phyloP scores from a whole-genome alignment of 1,139 yeast species.

The Suhomyces yuchorum region DNA sequence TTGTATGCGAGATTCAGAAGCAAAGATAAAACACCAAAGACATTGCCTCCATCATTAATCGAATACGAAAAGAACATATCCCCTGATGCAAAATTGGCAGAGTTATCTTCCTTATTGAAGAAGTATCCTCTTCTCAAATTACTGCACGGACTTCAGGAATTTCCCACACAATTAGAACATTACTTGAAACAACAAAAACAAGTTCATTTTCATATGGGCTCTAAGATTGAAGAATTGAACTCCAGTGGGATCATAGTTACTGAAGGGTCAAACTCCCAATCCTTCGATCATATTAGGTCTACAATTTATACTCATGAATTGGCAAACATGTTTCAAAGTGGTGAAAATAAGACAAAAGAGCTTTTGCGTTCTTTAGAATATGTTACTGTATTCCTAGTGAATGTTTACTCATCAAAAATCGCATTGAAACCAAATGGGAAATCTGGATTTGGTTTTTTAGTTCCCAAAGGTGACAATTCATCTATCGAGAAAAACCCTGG shows the following conservation, averaged over 20 bases:
- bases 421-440: conserved; percentile 45
- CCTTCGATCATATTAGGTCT: conserved; percentile 57
- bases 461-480: conserved; percentile 55
- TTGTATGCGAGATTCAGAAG: conserved; percentile 21
- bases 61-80: conserved; percentile 38
- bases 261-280: conserved; percentile 6
- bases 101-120: conserved; percentile 39
- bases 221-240: conserved; percentile 26
- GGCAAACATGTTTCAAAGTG: conserved; percentile 20
- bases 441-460: conserved; percentile 85
- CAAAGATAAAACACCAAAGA: conserved; percentile 13
- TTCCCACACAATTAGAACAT: conserved; percentile 46
- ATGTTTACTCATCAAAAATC: conserved; percentile 44
- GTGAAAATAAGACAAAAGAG: neutral
- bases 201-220: conserved; percentile 37
- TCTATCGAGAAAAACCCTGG: conserved; percentile 48
- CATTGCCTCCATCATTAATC: conserved; percentile 1
- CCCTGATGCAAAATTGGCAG: conserved; percentile 39
- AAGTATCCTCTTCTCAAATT: conserved; percentile 56
- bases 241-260: conserved; percentile 17
- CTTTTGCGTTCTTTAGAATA: conserved; percentile 37
- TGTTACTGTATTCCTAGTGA: conserved; percentile 60
- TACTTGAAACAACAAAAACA: conserved; percentile 40
- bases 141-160: conserved; percentile 53
- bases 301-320: conserved; percentile 51